Evolutionary conservation across 495 filamentous ascomycete species (phyloP).

Genomic region (Penicillium verhagenii): DNA sequence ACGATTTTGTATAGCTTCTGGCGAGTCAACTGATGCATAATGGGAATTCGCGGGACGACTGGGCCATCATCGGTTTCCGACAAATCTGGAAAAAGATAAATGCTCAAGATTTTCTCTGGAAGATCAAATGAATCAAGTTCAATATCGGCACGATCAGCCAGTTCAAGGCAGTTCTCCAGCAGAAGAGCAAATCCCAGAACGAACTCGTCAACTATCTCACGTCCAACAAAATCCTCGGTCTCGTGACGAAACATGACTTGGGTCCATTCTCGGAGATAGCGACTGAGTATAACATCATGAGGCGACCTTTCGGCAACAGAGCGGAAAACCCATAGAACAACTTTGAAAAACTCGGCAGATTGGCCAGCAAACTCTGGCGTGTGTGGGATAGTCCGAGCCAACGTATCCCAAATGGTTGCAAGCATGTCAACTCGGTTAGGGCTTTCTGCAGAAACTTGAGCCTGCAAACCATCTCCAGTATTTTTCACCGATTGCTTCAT

Average conservation of each 20-base stretch:
- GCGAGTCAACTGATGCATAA: slow-evolving; percentile 57
- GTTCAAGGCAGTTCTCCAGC: slow-evolving; percentile 48
- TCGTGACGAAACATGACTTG: slow-evolving; percentile 52
- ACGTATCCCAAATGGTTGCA: slow-evolving; percentile 51
- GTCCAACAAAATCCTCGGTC: slow-evolving; percentile 54
- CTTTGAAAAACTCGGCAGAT: slow-evolving; percentile 57
- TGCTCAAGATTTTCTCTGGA: slow-evolving; percentile 59
- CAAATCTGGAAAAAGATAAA: slow-evolving; percentile 68
- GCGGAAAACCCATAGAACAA: slow-evolving; percentile 51
- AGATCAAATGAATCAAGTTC: slow-evolving; percentile 51
- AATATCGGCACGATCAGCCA: slow-evolving; percentile 43
- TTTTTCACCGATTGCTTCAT: slow-evolving; percentile 24
- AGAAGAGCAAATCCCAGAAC: slow-evolving; percentile 48
- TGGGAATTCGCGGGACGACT: slow-evolving; percentile 36
- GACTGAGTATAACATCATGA: slow-evolving; percentile 48
- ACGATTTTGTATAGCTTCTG: slow-evolving; percentile 64
- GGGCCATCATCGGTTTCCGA: slow-evolving; percentile 25
- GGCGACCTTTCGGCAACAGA: slow-evolving; percentile 53
- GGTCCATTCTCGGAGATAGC: slow-evolving; percentile 53
- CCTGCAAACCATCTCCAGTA: neutral
- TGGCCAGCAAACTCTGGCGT: slow-evolving; percentile 41
- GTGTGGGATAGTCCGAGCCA: slow-evolving; percentile 49
- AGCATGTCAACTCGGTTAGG: slow-evolving; percentile 40
- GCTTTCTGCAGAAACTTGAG: slow-evolving; percentile 14
- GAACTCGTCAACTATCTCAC: slow-evolving; percentile 48